A percentile compares a stretch with the other conserved stretches of the same genome.
These are phyloP conservation scores for Camellia granthamiana DNA, from an alignment of 148 eudicot genomes.

Conservation along the genomic window DNA sequence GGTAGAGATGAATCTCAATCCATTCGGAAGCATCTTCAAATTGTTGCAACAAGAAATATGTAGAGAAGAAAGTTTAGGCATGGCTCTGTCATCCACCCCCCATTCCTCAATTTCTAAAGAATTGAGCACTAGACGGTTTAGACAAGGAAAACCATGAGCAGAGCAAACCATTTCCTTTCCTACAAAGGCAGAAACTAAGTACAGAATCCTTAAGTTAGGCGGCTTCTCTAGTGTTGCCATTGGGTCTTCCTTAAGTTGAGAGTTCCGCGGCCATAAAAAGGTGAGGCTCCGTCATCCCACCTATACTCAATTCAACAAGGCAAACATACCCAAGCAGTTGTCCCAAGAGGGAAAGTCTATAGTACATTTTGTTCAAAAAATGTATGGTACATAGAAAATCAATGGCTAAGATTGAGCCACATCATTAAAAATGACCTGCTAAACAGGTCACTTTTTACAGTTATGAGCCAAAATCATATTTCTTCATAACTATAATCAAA, in stretches of 20 bases:
- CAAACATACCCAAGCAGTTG: not conserved
- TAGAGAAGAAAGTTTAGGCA: conserved; percentile 22
- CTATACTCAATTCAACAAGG: conserved; percentile 1
- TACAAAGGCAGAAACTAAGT: too few relatives aligned
- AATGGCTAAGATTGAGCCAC: too few relatives aligned
- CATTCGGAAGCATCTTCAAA: conserved; percentile 20
- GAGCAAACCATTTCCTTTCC: conserved; percentile 19
- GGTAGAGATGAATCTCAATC: conserved; percentile 8
- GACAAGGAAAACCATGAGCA: conserved; percentile 18
- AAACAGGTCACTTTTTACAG: too few relatives aligned
- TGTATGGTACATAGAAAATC: too few relatives aligned
- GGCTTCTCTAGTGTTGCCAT: conserved; percentile 12
- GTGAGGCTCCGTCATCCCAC: not conserved
- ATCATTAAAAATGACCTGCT: too few relatives aligned
- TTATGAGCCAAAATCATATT: too few relatives aligned
- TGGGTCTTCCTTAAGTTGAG: conserved; percentile 6
- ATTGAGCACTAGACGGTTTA: too few relatives aligned
- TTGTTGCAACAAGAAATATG: conserved; percentile 4
- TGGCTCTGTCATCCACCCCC: conserved; percentile 20
- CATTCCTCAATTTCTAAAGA: too few relatives aligned
- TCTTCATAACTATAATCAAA: too few relatives aligned
- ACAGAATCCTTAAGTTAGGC: conserved; percentile 10
- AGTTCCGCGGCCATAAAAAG: not conserved
- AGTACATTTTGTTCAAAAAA: too few relatives aligned
- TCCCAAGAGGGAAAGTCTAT: not conserved